Evolutionary conservation across 768 basidiomycete genomes (phyloP).

Genomic region (Xerocomus brunneocitrinus): DNA sequence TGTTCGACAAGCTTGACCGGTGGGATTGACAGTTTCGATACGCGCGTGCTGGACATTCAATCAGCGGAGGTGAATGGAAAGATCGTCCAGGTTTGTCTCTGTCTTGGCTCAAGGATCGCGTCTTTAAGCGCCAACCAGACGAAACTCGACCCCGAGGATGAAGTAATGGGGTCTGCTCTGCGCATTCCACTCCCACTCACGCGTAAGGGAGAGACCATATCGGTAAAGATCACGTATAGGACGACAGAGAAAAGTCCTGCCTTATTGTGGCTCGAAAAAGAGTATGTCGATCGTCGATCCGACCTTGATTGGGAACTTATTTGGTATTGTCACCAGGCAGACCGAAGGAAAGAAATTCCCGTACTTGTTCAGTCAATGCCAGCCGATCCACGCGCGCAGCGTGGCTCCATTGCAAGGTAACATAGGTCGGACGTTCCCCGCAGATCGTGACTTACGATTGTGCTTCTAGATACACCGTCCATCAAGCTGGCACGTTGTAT

Average conservation of each 20-base stretch:
- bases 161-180: conserved; percentile 75
- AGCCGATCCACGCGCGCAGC: conserved; percentile 83
- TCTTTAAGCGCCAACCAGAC: conserved; percentile 34
- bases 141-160: conserved; percentile 51
- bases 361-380: conserved; percentile 90
- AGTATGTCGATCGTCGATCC: conserved; percentile 35
- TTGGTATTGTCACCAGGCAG: conserved; percentile 42
- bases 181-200: conserved; percentile 47
- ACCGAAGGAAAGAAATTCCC: conserved; percentile 83
- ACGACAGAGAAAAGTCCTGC: conserved; percentile 76
- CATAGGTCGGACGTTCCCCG: conserved; percentile 10
- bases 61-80: conserved; percentile 47
- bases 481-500: conserved; percentile 64
- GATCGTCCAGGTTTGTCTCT: conserved; percentile 40
- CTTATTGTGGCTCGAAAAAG: conserved; percentile 83
- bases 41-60: conserved; percentile 49
- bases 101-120: background rate
- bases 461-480: conserved; percentile 67
- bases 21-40: conserved; percentile 42
- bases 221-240: conserved; percentile 57
- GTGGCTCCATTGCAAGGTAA: conserved; percentile 76
- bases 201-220: conserved; percentile 33
- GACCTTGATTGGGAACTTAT: background rate
- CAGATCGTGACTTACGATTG: background rate
- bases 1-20: background rate